Base-by-base conservation (phyloP, 78 protist species). In the Dictyostelium purpureum region DNA sequence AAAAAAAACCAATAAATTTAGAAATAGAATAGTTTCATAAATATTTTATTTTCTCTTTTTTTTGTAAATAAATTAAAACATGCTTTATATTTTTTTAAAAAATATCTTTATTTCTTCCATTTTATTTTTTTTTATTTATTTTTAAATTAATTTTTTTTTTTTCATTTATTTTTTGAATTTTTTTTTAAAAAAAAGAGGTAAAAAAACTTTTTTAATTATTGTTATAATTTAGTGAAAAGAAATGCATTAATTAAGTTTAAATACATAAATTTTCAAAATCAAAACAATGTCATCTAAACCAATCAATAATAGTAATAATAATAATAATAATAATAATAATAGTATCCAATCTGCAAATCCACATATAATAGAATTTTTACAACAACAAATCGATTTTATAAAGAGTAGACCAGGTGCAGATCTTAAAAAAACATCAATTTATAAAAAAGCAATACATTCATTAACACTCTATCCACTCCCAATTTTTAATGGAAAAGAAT, bases 381-480 rank as follows among this genome's bases (percentile, higher is more conserved):
- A 67, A 26, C 31, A 67, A 40, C 54, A 67, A 67, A 67, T 67
- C 31, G 28, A 2, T 12, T 37, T 19, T 33, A 67, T 67, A 67
- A 40, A 21, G 33, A 74, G 51, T 33, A 54, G 51, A 31, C 80
- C 79, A 18, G 69, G 81, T 11, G 80, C 61, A 0, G 91, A 85
- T 31, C 24, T 45, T 4, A 85, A 73, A 21, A 85, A 57, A 18
- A 85, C 78, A 10, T 21, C 65, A 11, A 45, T 77, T 10, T 85
- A 28, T 33, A 70, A 59, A 37, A 85, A 85, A 11, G 91, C 91
- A 16, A 85, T 85, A 28, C 56, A 9, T 4, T 85, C 91, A 43
- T 24, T 85, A 6, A 37, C 35, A 10, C 70, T 77, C 18, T 85
- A 85, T 33, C 91, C 91, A 43, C 6, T 85, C 28, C 91, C 91